Evolutionary conservation across 371 early-diverging fungal genomes (phyloP).

Genomic region (Mortierella sp.): DNA sequence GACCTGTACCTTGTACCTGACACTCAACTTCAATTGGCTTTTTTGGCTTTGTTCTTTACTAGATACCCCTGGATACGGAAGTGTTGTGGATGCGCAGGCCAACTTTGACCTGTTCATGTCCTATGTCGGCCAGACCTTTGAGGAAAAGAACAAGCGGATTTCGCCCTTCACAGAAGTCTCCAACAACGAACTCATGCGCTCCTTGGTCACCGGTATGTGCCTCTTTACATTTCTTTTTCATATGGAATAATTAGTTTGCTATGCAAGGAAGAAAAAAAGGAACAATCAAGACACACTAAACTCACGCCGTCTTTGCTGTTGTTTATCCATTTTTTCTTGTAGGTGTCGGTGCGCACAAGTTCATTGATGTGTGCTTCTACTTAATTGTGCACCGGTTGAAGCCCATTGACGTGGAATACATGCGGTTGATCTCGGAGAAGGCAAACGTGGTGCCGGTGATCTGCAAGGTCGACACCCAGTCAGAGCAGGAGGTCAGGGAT

Average conservation of each 20-base stretch:
- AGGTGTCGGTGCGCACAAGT: conserved; percentile 62
- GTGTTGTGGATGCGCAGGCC: conserved; percentile 49
- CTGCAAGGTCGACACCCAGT: conserved; percentile 76
- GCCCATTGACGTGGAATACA: conserved; percentile 82
- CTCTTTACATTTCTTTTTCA: background rate
- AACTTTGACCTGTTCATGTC: conserved; percentile 52
- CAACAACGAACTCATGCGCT: conserved; percentile 56
- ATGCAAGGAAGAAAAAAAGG: background rate
- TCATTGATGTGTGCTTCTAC: conserved; percentile 80
- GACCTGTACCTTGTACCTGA: background rate
- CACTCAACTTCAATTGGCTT: background rate
- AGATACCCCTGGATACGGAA: conserved; percentile 57
- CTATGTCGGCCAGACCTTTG: conserved; percentile 50
- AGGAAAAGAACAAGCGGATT: conserved; percentile 52
- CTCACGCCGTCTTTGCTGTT: background rate
- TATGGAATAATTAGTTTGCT: background rate
- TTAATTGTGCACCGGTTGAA: conserved; percentile 74
- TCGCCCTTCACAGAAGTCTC: conserved; percentile 53
- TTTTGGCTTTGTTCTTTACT: background rate
- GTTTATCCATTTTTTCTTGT: background rate
- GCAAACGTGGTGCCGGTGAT: conserved; percentile 76
- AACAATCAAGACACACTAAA: too few species aligned
- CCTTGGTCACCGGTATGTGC: conserved; percentile 50
- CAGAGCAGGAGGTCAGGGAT: conserved; percentile 65
- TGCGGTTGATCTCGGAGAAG: conserved; percentile 69